phyloP scores from a whole-genome alignment of 805 yeast species.

The Ogataea degrootiae region DNA sequence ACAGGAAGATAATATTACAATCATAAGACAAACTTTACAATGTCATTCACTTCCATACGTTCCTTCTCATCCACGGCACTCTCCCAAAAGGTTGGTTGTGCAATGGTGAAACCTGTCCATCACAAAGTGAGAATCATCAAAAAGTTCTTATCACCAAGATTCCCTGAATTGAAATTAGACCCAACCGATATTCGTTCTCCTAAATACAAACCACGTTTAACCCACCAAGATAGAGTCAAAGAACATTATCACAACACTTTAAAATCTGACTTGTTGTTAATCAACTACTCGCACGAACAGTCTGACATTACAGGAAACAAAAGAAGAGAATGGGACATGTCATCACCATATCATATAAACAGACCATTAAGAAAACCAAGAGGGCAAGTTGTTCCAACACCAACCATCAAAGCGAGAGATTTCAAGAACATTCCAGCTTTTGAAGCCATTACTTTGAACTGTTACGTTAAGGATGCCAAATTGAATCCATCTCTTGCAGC shows the following conservation, averaged over 20 bases:
- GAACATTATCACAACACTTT: conserved; percentile 76
- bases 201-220: conserved; percentile 65
- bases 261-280: conserved; percentile 71
- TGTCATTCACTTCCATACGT: conserved; percentile 15
- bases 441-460: conserved; percentile 62
- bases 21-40: not conserved
- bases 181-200: conserved; percentile 78
- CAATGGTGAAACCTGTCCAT: conserved; percentile 87
- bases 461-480: conserved; percentile 70
- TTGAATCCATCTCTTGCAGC: conserved; percentile 69
- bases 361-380: conserved; percentile 73
- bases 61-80: conserved; percentile 30
- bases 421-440: conserved; percentile 69
- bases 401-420: conserved; percentile 65
- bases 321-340: conserved; percentile 78
- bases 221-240: conserved; percentile 73
- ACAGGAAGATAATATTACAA: not conserved
- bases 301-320: conserved; percentile 56
- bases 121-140: conserved; percentile 78
- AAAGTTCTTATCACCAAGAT: conserved; percentile 66
- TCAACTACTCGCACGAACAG: conserved; percentile 67
- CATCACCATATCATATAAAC: conserved; percentile 84
- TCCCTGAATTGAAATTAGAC: conserved; percentile 59
- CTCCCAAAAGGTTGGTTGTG: conserved; percentile 49
- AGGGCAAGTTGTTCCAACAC: conserved; percentile 71